These are phyloP conservation scores for Amphicarpaea edgeworthii DNA, from an alignment of 306 rosid genomes.

Conservation along the genomic window DNA sequence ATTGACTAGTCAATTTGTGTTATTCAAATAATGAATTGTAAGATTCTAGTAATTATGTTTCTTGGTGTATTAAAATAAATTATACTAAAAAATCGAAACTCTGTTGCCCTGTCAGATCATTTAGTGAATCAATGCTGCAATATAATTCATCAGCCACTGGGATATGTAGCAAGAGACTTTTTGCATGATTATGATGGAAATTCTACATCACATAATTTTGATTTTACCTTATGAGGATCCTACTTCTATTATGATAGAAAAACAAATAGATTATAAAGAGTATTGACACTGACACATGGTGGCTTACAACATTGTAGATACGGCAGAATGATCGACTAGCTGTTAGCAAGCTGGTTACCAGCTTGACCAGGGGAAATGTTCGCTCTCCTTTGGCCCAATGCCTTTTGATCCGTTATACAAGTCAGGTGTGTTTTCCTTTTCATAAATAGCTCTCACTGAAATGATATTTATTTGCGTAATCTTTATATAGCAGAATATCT, in stretches of 20 bases:
- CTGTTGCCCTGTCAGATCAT: not conserved
- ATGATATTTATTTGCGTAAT: constrained; percentile 27
- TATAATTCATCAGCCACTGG: not conserved
- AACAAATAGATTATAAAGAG: constrained; percentile 21
- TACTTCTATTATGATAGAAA: constrained; percentile 4
- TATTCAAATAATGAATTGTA: not conserved
- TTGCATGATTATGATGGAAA: constrained; percentile 21
- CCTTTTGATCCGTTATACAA: constrained; percentile 94
- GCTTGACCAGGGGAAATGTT: constrained; percentile 94
- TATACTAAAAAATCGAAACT: constrained; percentile 10
- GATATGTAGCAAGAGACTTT: constrained; percentile 14
- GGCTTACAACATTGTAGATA: constrained; percentile 67
- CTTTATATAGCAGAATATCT: constrained; percentile 38
- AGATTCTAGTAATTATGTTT: constrained; percentile 4
- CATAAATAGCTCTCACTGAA: constrained; percentile 3
- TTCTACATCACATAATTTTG: constrained; percentile 23
- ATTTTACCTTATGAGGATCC: constrained; percentile 22
- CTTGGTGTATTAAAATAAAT: constrained; percentile 25
- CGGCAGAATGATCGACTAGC: constrained; percentile 98
- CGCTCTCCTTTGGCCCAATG: constrained; percentile 99
- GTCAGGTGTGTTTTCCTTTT: constrained; percentile 72
- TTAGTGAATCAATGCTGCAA: constrained; percentile 14
- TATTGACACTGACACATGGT: constrained; percentile 17
- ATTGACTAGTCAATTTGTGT: not conserved
- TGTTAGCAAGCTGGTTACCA: constrained; percentile 96